A percentile compares a stretch with the other conserved stretches of the same genome.
These are phyloP conservation scores for Pythium monospermum DNA, from an alignment of 352 stramenopile species.

Conservation along the genomic window DNA sequence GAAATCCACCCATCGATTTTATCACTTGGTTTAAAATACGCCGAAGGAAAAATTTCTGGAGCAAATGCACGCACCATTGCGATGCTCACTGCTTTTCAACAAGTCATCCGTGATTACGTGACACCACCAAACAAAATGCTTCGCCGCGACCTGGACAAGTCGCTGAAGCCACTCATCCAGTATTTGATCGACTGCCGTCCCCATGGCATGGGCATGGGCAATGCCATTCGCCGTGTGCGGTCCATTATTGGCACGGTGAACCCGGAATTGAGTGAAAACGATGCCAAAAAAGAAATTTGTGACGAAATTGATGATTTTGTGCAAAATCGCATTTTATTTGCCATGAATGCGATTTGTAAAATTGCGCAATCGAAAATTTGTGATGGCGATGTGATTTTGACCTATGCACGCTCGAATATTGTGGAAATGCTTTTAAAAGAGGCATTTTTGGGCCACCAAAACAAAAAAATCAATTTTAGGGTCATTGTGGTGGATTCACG, in stretches of 20 bases:
- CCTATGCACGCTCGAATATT: constrained; percentile 92
- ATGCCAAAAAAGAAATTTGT: constrained; percentile 80
- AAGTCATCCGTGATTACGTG: constrained; percentile 89
- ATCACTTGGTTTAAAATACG: constrained; percentile 90
- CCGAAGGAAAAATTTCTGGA: constrained; percentile 83
- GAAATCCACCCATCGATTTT: constrained; percentile 89
- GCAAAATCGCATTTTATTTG: constrained; percentile 91
- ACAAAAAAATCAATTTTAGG: constrained; percentile 55
- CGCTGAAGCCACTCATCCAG: constrained; percentile 91
- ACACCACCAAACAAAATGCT: constrained; percentile 75
- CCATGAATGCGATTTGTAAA: constrained; percentile 87
- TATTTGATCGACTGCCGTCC: constrained; percentile 93
- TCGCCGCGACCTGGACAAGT: constrained; percentile 81
- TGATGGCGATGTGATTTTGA: constrained; percentile 93
- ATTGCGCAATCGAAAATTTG: constrained; percentile 86
- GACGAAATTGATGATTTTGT: constrained; percentile 94
- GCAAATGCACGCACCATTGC: constrained; percentile 90
- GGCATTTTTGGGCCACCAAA: constrained; percentile 23
- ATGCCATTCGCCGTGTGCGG: constrained; percentile 91
- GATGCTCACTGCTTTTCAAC: constrained; percentile 92
- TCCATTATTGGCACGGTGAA: constrained; percentile 84
- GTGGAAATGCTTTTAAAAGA: constrained; percentile 83
- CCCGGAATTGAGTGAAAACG: constrained; percentile 79
- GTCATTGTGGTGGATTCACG: constrained; percentile 94
- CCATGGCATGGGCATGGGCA: constrained; percentile 94